Percentiles rank a stretch among this genome's conserved stretches.
These are phyloP conservation scores for Fusarium xylarioides DNA, from an alignment of 2,329 filamentous ascomycete genomes.

Conservation along the genomic window DNA sequence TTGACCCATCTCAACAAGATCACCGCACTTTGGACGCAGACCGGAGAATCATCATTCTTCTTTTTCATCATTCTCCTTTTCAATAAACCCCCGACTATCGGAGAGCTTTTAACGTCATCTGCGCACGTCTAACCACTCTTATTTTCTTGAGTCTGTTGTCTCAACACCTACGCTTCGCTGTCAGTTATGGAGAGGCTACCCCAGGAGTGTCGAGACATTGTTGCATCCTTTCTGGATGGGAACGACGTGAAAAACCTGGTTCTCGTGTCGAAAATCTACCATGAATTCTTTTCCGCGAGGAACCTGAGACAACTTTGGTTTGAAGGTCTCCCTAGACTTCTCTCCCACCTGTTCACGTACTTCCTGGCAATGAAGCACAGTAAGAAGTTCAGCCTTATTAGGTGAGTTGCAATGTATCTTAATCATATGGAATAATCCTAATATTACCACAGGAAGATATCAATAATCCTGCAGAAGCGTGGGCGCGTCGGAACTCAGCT, in stretches of 20 bases:
- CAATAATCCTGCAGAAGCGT: not conserved
- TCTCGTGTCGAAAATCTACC: not conserved
- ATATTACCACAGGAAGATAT: not conserved
- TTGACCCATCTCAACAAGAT: not conserved
- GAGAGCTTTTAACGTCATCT: not conserved
- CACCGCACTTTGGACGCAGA: not conserved
- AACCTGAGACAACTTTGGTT: not conserved
- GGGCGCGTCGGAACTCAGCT: too few relatives aligned
- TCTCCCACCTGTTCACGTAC: not conserved
- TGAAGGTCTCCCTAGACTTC: not conserved
- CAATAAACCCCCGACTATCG: not conserved
- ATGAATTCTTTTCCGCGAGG: not conserved
- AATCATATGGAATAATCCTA: not conserved
- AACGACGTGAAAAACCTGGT: not conserved
- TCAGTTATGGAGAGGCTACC: not conserved
- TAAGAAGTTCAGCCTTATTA: not conserved
- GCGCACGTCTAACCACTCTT: not conserved
- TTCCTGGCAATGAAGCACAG: not conserved
- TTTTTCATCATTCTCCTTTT: not conserved
- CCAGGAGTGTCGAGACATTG: not conserved
- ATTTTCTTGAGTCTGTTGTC: not conserved
- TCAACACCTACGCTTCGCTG: not conserved
- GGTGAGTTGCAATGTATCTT: not conserved
- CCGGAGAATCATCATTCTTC: not conserved
- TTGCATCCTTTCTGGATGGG: not conserved